These are phyloP conservation scores for Diaporthe nobilis DNA, from an alignment of 2,329 filamentous ascomycete species.

Conservation along the genomic window DNA sequence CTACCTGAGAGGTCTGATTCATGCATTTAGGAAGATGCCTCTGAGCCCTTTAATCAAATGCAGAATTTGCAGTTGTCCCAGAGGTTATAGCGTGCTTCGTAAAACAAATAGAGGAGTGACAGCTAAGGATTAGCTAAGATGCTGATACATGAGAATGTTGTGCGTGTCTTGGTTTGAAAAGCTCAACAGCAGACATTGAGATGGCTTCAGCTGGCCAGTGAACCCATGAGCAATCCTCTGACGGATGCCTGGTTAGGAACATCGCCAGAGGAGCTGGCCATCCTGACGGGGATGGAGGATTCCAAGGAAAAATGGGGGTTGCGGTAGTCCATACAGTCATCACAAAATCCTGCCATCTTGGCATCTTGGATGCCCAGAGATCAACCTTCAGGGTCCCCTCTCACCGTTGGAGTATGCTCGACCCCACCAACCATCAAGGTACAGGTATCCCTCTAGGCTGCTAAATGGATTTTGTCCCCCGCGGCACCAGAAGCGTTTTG, in stretches of 20 bases:
- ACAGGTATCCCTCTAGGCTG: not conserved
- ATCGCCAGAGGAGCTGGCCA: not conserved
- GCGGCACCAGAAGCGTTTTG: not conserved
- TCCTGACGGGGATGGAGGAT: not conserved
- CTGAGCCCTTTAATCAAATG: not conserved
- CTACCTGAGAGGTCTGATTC: too few relatives aligned
- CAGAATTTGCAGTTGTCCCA: not conserved
- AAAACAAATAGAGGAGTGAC: too few relatives aligned
- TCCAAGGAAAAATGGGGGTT: not conserved
- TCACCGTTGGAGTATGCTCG: not conserved
- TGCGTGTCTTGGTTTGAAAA: too few relatives aligned
- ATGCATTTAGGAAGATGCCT: too few relatives aligned
- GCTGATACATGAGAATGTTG: too few relatives aligned
- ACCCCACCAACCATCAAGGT: conserved; percentile 8
- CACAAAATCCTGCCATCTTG: not conserved
- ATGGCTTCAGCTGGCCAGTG: too few relatives aligned
- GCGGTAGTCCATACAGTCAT: not conserved
- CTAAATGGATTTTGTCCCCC: not conserved
- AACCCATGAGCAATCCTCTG: too few relatives aligned
- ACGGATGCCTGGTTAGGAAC: not conserved
- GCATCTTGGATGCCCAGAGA: conserved; percentile 7
- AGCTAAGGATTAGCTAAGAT: too few relatives aligned
- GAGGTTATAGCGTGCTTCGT: too few relatives aligned
- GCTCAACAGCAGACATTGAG: too few relatives aligned
- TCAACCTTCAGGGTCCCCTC: not conserved